A percentile compares a stretch with the other conserved stretches of the same genome.
Evolutionary conservation across 495 filamentous ascomycete genomes (phyloP).

Genomic region (Aspergillus baeticus): DNA sequence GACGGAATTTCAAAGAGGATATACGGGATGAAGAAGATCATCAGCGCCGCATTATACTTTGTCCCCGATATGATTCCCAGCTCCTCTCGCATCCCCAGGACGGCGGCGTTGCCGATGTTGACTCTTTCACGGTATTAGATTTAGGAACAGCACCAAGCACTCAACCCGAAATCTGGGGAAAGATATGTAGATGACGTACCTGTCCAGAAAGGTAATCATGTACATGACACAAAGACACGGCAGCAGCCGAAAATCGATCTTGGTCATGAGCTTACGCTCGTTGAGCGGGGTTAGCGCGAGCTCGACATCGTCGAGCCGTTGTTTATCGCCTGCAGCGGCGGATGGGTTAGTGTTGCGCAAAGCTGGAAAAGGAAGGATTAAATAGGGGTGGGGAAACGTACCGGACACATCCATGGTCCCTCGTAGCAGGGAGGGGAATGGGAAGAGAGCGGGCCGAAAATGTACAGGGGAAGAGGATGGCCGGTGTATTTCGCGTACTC

Average conservation of each 20-base stretch:
- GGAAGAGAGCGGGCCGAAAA: no score
- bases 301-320: neutral
- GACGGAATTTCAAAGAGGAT: slow-evolving; percentile 61
- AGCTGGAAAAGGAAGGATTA: no score
- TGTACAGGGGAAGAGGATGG: neutral
- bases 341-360: neutral
- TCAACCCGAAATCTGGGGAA: no score
- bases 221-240: slow-evolving; percentile 77
- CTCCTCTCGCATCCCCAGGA: slow-evolving; percentile 56
- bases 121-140: slow-evolving; percentile 25
- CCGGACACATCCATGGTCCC: neutral
- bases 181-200: slow-evolving; percentile 38
- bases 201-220: slow-evolving; percentile 75
- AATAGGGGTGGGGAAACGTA: neutral
- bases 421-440: no score
- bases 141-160: no score
- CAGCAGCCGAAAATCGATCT: slow-evolving; percentile 72
- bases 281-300: slow-evolving; percentile 32
- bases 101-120: slow-evolving; percentile 60
- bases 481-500: neutral
- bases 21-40: slow-evolving; percentile 65
- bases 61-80: slow-evolving; percentile 47
- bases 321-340: slow-evolving; percentile 1
- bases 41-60: slow-evolving; percentile 56
- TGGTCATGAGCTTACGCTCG: slow-evolving; percentile 61